These are phyloP conservation scores for Albizia julibrissin DNA, from an alignment of 306 rosid genomes.

Conservation along the genomic window DNA sequence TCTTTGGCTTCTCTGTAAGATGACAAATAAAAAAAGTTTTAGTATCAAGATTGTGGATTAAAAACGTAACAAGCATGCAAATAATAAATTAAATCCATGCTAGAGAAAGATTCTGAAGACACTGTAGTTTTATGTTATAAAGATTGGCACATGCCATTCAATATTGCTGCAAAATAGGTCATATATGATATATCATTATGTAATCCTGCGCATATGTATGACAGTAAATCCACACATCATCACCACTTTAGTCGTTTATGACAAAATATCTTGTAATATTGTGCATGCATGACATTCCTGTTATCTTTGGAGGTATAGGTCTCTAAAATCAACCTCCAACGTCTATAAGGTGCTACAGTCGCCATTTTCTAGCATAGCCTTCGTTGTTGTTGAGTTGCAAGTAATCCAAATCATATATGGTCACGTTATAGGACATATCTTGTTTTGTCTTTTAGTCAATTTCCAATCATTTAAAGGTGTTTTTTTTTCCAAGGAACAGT, in stretches of 20 bases:
- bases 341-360: not conserved
- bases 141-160: not conserved
- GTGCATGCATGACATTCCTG: conserved; percentile 10
- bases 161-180: not conserved
- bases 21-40: conserved; percentile 14
- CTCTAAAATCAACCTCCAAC: not conserved
- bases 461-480: conserved; percentile 29
- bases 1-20: conserved; percentile 47
- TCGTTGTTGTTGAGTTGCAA: conserved; percentile 11
- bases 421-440: conserved; percentile 25
- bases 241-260: conserved; percentile 21
- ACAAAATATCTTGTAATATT: conserved; percentile 14
- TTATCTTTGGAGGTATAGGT: conserved; percentile 15
- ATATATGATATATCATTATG: not conserved
- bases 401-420: conserved; percentile 28
- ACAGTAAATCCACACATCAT: conserved; percentile 3
- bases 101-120: not conserved
- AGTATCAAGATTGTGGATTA: conserved; percentile 1
- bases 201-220: conserved; percentile 10
- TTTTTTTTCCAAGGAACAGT: conserved; percentile 22
- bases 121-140: not conserved
- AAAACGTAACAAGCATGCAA: not conserved
- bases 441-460: conserved; percentile 27
- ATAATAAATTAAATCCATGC: not conserved
- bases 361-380: conserved; percentile 4